These are phyloP conservation scores for Camelina laxa DNA, from an alignment of 345 rosid species.

Conservation along the genomic window DNA sequence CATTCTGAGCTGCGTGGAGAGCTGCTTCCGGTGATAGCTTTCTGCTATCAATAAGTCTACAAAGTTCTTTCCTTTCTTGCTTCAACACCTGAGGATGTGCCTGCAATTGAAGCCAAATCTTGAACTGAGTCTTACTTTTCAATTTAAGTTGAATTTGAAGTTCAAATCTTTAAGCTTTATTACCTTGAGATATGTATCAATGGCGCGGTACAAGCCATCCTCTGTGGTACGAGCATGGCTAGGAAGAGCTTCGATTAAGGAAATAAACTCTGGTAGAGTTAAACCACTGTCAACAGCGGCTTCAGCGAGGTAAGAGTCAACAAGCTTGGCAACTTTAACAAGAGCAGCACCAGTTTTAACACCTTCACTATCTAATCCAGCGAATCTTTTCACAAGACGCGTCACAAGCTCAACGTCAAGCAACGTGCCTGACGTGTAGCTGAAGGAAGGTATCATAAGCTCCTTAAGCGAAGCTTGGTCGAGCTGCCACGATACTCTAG, in stretches of 20 bases:
- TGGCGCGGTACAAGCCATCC: constrained; percentile 84
- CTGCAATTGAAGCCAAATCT: constrained; percentile 42
- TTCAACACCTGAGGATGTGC: constrained; percentile 76
- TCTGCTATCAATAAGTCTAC: constrained; percentile 70
- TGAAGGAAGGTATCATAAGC: constrained; percentile 87
- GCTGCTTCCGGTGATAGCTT: constrained; percentile 88
- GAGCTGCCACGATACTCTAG: constrained; percentile 75
- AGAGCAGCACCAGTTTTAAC: constrained; percentile 57
- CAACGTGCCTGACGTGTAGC: constrained; percentile 70
- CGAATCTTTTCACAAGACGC: constrained; percentile 69
- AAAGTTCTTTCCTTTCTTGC: constrained; percentile 79
- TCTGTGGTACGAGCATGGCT: constrained; percentile 68
- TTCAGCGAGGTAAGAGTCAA: constrained; percentile 80
- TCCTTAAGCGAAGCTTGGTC: constrained; percentile 90
- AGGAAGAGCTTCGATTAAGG: constrained; percentile 70
- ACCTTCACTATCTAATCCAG: constrained; percentile 53
- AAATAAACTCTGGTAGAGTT: constrained; percentile 57
- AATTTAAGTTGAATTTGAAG: background rate
- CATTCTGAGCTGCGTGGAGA: constrained; percentile 82
- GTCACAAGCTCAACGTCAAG: constrained; percentile 82
- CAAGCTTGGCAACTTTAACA: constrained; percentile 81
- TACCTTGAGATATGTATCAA: constrained; percentile 90
- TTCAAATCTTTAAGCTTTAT: background rate
- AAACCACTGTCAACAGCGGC: constrained; percentile 69
- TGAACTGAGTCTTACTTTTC: background rate